Conservation (phyloP, 2,329 filamentous ascomycete genomes). For the Claviceps pazoutovae region DNA sequence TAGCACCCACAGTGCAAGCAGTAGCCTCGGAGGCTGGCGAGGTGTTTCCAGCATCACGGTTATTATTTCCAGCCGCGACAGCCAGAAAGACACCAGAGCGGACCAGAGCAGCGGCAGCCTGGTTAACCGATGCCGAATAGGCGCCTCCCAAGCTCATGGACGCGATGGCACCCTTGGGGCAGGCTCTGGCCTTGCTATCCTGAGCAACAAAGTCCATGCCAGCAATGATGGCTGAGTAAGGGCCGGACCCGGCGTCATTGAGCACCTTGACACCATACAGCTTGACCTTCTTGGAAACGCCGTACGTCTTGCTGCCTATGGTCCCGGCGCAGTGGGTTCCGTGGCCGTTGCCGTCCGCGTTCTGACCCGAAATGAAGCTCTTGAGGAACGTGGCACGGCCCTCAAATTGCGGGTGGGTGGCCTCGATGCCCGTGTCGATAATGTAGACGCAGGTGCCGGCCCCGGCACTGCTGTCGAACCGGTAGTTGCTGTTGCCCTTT, state of each 20-base stretch:
- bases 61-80: constrained; percentile 41
- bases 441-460: constrained; percentile 29
- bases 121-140: constrained; percentile 33
- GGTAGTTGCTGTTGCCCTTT: constrained; percentile 19
- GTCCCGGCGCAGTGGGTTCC: constrained; percentile 26
- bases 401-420: constrained; percentile 22
- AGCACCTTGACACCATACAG: constrained; percentile 34
- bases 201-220: constrained; percentile 30
- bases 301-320: constrained; percentile 19
- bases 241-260: constrained; percentile 17
- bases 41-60: constrained; percentile 26
- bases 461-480: constrained; percentile 26
- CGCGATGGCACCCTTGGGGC: constrained; percentile 32
- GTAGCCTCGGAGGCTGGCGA: constrained; percentile 34
- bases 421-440: constrained; percentile 31
- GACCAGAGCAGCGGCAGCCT: constrained; percentile 32
- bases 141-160: constrained; percentile 44
- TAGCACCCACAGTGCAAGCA: constrained; percentile 41
- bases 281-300: constrained; percentile 28
- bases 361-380: constrained; percentile 14
- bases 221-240: constrained; percentile 28
- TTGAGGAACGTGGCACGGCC: constrained; percentile 20
- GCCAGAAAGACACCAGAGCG: constrained; percentile 35
- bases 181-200: constrained; percentile 15
- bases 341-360: constrained; percentile 24